Evolutionary conservation across 805 yeast species (phyloP).

Genomic region (Yamadazyma paraphyllophila): DNA sequence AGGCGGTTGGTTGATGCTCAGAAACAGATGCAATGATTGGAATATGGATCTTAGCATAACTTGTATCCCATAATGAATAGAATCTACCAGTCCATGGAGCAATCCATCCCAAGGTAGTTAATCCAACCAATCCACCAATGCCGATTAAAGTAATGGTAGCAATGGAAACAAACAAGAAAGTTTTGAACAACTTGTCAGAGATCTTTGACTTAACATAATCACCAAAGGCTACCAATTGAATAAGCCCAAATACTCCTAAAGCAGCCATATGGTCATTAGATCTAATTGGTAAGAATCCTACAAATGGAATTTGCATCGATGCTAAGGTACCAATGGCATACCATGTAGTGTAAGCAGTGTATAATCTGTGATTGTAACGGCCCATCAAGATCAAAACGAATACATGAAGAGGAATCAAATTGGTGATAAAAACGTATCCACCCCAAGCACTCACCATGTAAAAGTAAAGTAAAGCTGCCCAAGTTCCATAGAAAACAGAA

Average conservation of each 20-base stretch:
- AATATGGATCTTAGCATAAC: slow-evolving; percentile 94
- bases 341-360: slow-evolving; percentile 95
- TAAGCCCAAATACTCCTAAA: slow-evolving; percentile 91
- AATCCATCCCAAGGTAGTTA: slow-evolving; percentile 88
- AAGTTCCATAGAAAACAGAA: slow-evolving; percentile 76
- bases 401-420: slow-evolving; percentile 92
- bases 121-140: slow-evolving; percentile 64
- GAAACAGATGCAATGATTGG: slow-evolving; percentile 98
- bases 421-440: slow-evolving; percentile 98
- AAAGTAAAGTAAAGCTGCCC: slow-evolving; percentile 86
- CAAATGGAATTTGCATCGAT: slow-evolving; percentile 99
- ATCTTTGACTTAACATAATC: slow-evolving; percentile 74
- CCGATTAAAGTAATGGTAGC: slow-evolving; percentile 59
- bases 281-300: slow-evolving; percentile 93
- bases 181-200: slow-evolving; percentile 68
- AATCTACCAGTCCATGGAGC: slow-evolving; percentile 99
- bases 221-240: slow-evolving; percentile 87
- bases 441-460: slow-evolving; percentile 99
- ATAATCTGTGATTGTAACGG: slow-evolving; percentile 76
- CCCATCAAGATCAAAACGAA: slow-evolving; percentile 92
- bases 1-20: slow-evolving; percentile 99
- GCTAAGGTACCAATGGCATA: slow-evolving; percentile 96
- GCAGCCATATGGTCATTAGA: slow-evolving; percentile 99
- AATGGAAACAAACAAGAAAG: slow-evolving; percentile 62
- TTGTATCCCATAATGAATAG: slow-evolving; percentile 97